Evolutionary conservation across 139 green algal genomes (phyloP).

Genomic region (Trebouxia sp.): DNA sequence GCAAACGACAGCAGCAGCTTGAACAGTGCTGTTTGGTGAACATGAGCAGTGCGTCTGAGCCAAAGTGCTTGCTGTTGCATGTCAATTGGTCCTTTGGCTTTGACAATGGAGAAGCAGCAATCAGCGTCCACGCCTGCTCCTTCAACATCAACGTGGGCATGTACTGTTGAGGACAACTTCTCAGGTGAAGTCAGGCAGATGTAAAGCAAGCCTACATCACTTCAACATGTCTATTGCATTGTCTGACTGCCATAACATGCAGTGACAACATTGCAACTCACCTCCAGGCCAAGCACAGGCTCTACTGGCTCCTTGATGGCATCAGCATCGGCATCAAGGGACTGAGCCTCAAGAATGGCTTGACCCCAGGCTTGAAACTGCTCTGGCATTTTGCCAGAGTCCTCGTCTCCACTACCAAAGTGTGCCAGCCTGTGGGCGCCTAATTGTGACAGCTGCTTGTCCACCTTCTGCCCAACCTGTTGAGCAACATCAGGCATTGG

Average conservation of each 20-base stretch:
- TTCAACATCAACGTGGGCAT: too few species aligned
- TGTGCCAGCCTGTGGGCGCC: conserved; percentile 36
- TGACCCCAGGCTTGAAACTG: conserved; percentile 52
- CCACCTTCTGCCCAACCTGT: conserved; percentile 32
- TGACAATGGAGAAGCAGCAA: too few species aligned
- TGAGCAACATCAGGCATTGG: background rate
- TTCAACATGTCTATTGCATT: too few species aligned
- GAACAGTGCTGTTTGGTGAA: too few species aligned
- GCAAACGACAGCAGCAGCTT: too few species aligned
- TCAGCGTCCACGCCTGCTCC: too few species aligned
- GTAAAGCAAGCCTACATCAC: too few species aligned
- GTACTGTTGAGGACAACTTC: too few species aligned
- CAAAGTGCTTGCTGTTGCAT: too few species aligned
- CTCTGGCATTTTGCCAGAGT: conserved; percentile 41
- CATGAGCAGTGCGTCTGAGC: too few species aligned
- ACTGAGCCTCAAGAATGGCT: conserved; percentile 16
- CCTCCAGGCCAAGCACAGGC: background rate
- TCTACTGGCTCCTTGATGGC: background rate
- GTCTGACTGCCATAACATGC: background rate
- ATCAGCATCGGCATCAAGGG: background rate
- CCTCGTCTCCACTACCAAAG: conserved; percentile 59
- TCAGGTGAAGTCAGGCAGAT: too few species aligned
- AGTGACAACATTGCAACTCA: background rate
- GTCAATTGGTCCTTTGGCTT: too few species aligned
- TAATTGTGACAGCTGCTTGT: conserved; percentile 49